Evolutionary conservation across 2,329 filamentous ascomycete genomes (phyloP), one percentile per base, ranked within the genome.

Genomic region (Taxawa tesnikishii): DNA sequence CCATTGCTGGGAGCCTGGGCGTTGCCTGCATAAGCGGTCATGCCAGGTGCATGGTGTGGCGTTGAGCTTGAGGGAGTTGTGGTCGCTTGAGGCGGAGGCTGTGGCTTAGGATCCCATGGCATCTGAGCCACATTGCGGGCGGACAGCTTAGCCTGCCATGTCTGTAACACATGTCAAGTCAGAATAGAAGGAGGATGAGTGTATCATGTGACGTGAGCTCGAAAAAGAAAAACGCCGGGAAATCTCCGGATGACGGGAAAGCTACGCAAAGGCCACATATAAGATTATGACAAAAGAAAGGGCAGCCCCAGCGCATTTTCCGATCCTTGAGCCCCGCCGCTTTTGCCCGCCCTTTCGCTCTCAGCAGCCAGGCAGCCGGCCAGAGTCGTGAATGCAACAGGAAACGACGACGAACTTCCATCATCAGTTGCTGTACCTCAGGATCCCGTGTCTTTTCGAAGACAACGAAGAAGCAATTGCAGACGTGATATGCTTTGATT

Each of bases 131-230:
- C 79, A 43, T 80, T 75, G 43, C 92, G 75, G 45, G 76, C 75
- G 1, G 87, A 81, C 21, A 98, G 70, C 59, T 92, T 94, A 48
- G 78, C 70, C 66, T 96, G 87, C 90, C 90, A 98, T 62, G 79
- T 83, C 87, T 96, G 53, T 32, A 11, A 17, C 4, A 28, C 14
- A 13, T 29, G 8, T 23, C n/a, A n/a, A n/a, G n/a, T n/a, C n/a
- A n/a, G n/a, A n/a, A 32, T 41, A 23, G 19, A n/a, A 23, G 19
- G 19, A n/a, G 8, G 19, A 23, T 23, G 19, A 23, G 8, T 30
- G 28, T 15, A 24, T 7, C 33, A 38, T 33, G 29, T 38, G 28
- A 38, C 14, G 15, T 31, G 25, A 31, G 12, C 10, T 7, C 12
- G 19, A 30, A 31, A 11, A 24, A 19, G 27, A 17, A 35, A 24